These are phyloP conservation scores for Casaregolazyma lundiana DNA, from an alignment of 1,139 yeast species.

Conservation along the genomic window DNA sequence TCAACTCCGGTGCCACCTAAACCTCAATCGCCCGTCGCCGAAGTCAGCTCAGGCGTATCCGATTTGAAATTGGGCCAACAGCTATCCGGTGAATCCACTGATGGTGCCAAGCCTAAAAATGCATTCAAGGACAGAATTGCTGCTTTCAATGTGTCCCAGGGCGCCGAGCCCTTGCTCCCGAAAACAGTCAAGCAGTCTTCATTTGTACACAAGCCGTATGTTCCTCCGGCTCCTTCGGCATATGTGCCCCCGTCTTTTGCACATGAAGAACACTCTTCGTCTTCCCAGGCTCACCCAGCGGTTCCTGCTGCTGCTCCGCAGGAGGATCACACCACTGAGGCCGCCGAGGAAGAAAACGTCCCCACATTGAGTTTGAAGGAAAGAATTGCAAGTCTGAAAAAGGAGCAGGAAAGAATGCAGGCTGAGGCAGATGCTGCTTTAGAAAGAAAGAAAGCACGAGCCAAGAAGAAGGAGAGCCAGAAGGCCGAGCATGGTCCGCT, in stretches of 20 bases:
- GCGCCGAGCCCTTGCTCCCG: conserved; percentile 39
- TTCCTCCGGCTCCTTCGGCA: conserved; percentile 39
- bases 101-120: conserved; percentile 17
- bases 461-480: conserved; percentile 15
- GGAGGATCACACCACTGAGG: conserved; percentile 14
- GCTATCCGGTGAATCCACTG: conserved; percentile 7
- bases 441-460: conserved; percentile 54
- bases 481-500: conserved; percentile 12
- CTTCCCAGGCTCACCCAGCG: conserved; percentile 11
- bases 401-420: conserved; percentile 76
- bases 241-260: conserved; percentile 29
- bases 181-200: conserved; percentile 37
- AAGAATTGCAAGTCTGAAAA: conserved; percentile 76
- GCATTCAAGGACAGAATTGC: conserved; percentile 42
- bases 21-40: neutral
- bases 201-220: conserved; percentile 18
- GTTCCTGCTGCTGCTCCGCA: conserved; percentile 18
- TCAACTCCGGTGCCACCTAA: conserved; percentile 15
- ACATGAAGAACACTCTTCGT: neutral
- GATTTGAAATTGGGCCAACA: neutral
- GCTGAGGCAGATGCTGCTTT: conserved; percentile 66
- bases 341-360: conserved; percentile 43
- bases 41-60: neutral
- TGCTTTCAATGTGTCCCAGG: conserved; percentile 39
- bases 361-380: conserved; percentile 84